A percentile compares a stretch with the other conserved stretches of the same genome.
phyloP scores from a whole-genome alignment of 2,329 filamentous ascomycete genomes.

The Byssochlamys sp. region DNA sequence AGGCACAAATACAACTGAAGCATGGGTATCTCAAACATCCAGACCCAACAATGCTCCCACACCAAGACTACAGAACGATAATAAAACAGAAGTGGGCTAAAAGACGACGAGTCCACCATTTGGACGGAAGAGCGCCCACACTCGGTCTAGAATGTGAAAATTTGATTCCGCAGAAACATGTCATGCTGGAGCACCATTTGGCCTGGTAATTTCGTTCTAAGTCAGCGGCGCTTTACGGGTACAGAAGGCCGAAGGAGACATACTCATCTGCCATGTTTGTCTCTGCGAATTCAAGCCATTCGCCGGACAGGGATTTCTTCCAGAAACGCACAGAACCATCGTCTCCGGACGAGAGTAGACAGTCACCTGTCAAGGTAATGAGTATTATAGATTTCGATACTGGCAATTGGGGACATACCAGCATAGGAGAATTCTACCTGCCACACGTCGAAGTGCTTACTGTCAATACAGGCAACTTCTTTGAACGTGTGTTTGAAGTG shows the following conservation, averaged over 20 bases:
- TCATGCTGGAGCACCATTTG: slow-evolving; percentile 1
- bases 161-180: not conserved
- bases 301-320: slow-evolving; percentile 34
- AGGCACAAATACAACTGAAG: not conserved
- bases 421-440: slow-evolving; percentile 36
- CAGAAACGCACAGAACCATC: slow-evolving; percentile 35
- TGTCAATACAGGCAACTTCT: slow-evolving; percentile 35
- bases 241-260: slow-evolving; percentile 1
- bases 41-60: not conserved
- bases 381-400: not conserved
- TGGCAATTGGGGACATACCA: slow-evolving; percentile 18
- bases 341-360: slow-evolving; percentile 35
- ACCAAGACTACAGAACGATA: not conserved
- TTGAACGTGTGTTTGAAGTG: slow-evolving; percentile 34
- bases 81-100: not conserved
- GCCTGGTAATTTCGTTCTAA: not conserved
- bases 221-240: not conserved
- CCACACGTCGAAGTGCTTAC: slow-evolving; percentile 37
- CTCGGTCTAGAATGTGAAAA: not conserved
- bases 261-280: slow-evolving; percentile 29
- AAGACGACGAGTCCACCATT: not conserved
- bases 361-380: slow-evolving; percentile 25
- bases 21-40: slow-evolving; percentile 13
- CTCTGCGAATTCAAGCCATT: slow-evolving; percentile 38
- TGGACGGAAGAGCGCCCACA: not conserved